Evolutionary conservation across 2,329 filamentous ascomycete species (phyloP).

Genomic region (Zasmidium angulare): DNA sequence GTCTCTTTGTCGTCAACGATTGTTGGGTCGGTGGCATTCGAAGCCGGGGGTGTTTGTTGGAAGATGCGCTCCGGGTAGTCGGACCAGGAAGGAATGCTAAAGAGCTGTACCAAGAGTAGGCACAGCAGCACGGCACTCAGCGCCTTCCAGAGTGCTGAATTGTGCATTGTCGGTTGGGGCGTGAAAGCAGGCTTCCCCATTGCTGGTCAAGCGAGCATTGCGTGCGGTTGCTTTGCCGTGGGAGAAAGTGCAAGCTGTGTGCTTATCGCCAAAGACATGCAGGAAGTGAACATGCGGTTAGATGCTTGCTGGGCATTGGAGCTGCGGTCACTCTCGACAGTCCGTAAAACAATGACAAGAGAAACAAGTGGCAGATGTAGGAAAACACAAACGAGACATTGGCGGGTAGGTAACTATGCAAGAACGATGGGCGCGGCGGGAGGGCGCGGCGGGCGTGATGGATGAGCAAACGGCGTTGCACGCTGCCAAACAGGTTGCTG

Average conservation of each 20-base stretch:
- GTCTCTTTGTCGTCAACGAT: not conserved
- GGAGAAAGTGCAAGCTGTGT: not conserved
- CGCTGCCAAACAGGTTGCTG: no score
- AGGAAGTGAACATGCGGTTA: not conserved
- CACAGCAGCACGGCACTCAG: constrained; percentile 19
- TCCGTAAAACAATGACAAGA: no score
- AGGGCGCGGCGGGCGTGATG: no score
- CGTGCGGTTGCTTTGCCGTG: not conserved
- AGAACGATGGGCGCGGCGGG: no score
- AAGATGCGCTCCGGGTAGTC: constrained; percentile 1
- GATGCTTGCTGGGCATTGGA: not conserved
- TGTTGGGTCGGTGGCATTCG: not conserved
- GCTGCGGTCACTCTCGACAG: no score
- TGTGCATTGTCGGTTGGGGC: not conserved
- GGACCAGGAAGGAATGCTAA: constrained; percentile 2
- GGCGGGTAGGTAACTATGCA: no score
- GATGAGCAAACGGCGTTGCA: no score
- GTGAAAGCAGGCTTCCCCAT: not conserved
- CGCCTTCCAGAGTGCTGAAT: constrained; percentile 20
- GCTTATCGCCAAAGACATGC: not conserved
- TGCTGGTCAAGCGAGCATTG: not conserved
- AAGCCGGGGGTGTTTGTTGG: not conserved
- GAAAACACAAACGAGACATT: no score
- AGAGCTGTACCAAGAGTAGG: constrained; percentile 20
- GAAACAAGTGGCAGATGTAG: no score